These are phyloP conservation scores for Suillus subluteus DNA, from an alignment of 768 basidiomycete species.

Conservation along the genomic window DNA sequence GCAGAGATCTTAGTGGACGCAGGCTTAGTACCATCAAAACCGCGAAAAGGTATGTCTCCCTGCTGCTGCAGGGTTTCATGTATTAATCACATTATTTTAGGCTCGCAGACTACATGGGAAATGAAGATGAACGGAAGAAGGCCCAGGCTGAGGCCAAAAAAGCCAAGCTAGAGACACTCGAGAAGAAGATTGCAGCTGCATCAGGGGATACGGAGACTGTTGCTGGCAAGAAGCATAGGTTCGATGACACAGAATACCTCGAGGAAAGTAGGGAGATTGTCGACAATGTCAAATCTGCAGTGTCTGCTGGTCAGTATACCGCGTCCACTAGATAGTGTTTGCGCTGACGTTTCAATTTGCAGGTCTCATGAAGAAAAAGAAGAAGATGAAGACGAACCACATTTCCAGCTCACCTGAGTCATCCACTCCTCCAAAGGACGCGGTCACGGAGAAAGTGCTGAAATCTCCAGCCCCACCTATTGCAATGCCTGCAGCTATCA, in stretches of 20 bases:
- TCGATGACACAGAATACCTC: slow-evolving; percentile 91
- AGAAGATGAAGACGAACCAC: slow-evolving; percentile 58
- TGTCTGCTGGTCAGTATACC: slow-evolving; percentile 67
- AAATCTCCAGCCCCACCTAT: slow-evolving; percentile 14
- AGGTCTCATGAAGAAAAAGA: slow-evolving; percentile 78
- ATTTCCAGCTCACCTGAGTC: slow-evolving; percentile 22
- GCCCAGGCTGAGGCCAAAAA: slow-evolving; percentile 77
- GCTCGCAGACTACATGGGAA: slow-evolving; percentile 83
- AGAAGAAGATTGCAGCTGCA: slow-evolving; percentile 63
- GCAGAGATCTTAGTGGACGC: slow-evolving; percentile 88
- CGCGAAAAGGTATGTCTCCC: slow-evolving; percentile 78
- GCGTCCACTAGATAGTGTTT: not conserved
- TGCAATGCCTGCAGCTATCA: slow-evolving; percentile 20
- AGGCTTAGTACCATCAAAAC: slow-evolving; percentile 94
- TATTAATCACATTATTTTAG: slow-evolving; percentile 40
- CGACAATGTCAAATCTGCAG: slow-evolving; percentile 89
- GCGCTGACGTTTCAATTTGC: slow-evolving; percentile 26
- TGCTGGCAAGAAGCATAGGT: slow-evolving; percentile 81
- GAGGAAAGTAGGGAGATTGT: slow-evolving; percentile 92
- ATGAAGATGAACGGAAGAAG: slow-evolving; percentile 79
- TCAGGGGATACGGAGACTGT: slow-evolving; percentile 47
- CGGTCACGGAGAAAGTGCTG: slow-evolving; percentile 7
- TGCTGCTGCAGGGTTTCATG: not conserved
- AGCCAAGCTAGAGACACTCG: slow-evolving; percentile 82
- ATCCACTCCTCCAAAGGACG: slow-evolving; percentile 23